Conservation (phyloP, 768 basidiomycete genomes). For the Podaxis sp. region DNA sequence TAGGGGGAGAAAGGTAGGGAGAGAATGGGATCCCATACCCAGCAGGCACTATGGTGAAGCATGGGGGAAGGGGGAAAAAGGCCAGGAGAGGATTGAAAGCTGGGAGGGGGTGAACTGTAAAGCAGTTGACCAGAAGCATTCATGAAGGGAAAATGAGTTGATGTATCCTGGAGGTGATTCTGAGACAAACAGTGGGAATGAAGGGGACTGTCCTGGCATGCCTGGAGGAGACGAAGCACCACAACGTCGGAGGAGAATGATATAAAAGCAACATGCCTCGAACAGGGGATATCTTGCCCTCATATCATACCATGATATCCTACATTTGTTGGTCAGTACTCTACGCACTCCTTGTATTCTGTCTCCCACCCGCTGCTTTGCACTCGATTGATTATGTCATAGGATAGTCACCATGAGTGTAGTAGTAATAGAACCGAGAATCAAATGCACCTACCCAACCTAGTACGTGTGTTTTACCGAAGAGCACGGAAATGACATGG, state of each 20-base stretch:
- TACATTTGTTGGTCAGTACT: too few species aligned
- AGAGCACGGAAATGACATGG: too few species aligned
- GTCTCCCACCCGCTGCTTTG: too few species aligned
- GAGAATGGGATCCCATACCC: slow-evolving; percentile 30
- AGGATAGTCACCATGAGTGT: too few species aligned
- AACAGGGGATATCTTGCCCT: slow-evolving; percentile 24
- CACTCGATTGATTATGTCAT: too few species aligned
- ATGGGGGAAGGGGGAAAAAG: slow-evolving; percentile 26
- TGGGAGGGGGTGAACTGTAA: slow-evolving; percentile 50
- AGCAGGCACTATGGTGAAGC: slow-evolving; percentile 27
- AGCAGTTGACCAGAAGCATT: slow-evolving; percentile 19
- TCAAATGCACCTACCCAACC: too few species aligned
- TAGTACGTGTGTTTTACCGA: too few species aligned
- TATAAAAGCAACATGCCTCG: slow-evolving; percentile 30
- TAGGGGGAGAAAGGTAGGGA: slow-evolving; percentile 28
- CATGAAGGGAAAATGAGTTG: slow-evolving; percentile 14
- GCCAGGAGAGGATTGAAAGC: slow-evolving; percentile 52
- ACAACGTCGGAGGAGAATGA: slow-evolving; percentile 33
- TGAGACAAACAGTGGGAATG: slow-evolving; percentile 53
- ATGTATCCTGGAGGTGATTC: slow-evolving; percentile 60
- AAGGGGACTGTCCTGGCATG: slow-evolving; percentile 44
- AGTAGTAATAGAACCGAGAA: too few species aligned
- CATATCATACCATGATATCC: too few species aligned
- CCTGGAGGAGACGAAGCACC: slow-evolving; percentile 40
- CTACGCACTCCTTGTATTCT: too few species aligned